Evolutionary conservation across 2,329 filamentous ascomycete species (phyloP).

Genomic region (Cordyceps cateniannulata): DNA sequence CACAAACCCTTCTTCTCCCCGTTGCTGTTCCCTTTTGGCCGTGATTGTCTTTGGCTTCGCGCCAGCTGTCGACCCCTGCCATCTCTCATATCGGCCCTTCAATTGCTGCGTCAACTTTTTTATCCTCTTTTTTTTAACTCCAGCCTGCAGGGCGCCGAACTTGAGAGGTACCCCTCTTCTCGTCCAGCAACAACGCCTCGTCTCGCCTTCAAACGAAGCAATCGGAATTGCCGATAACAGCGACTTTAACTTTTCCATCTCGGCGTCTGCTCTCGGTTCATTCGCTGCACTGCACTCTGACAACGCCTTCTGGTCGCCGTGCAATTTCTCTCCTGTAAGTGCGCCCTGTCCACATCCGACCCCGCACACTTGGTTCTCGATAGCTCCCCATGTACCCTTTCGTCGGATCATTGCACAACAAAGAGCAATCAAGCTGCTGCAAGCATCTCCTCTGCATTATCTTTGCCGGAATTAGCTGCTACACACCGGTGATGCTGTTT

Average conservation of each 20-base stretch:
- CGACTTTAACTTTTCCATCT: background rate
- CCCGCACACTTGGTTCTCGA: conserved; percentile 1
- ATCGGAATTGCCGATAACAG: background rate
- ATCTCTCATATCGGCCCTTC: background rate
- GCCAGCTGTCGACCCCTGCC: background rate
- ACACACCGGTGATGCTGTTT: background rate
- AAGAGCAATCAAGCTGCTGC: background rate
- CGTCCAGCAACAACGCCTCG: background rate
- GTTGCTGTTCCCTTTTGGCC: background rate
- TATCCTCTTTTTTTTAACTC: background rate
- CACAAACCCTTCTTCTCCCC: background rate
- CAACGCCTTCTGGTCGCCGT: background rate
- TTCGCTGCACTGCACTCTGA: background rate
- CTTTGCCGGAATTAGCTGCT: background rate
- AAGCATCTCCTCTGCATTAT: background rate
- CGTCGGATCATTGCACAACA: background rate
- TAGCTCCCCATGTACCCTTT: background rate
- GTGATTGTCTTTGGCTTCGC: background rate
- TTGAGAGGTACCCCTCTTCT: conserved; percentile 5
- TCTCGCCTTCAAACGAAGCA: background rate
- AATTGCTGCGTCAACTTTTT: background rate
- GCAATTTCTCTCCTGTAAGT: conserved; percentile 10
- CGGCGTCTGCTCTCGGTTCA: background rate
- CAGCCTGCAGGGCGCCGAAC: background rate
- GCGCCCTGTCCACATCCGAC: background rate